phyloP scores from a whole-genome alignment of 371 early-diverging fungal genomes.

The Syncephalastrum sp. region DNA sequence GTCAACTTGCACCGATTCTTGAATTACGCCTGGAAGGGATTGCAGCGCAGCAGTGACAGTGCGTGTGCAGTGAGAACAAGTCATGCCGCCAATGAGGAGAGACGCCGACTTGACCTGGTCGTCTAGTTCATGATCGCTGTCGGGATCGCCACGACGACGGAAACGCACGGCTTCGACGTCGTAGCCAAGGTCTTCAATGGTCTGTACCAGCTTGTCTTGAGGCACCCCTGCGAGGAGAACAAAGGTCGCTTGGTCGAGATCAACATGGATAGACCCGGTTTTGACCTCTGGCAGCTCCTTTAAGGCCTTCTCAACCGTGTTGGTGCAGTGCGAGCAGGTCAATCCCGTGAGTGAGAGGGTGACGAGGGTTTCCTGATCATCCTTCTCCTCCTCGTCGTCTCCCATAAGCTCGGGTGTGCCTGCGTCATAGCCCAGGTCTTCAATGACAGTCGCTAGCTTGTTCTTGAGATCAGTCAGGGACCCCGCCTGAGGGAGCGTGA shows the following conservation, averaged over 20 bases:
- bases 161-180: constrained; percentile 35
- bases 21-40: constrained; percentile 49
- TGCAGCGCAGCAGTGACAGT: constrained; percentile 53
- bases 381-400: not conserved
- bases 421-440: constrained; percentile 37
- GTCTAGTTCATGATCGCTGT: constrained; percentile 1
- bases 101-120: constrained; percentile 10
- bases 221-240: constrained; percentile 23
- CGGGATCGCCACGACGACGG: not conserved
- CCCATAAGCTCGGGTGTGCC: constrained; percentile 7
- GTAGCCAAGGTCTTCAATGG: constrained; percentile 69
- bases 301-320: constrained; percentile 67
- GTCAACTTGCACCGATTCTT: constrained; percentile 45
- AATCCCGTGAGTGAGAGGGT: constrained; percentile 63
- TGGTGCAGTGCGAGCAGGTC: constrained; percentile 85
- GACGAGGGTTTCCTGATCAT: constrained; percentile 15
- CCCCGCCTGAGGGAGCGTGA: too few species aligned
- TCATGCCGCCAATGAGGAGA: constrained; percentile 73
- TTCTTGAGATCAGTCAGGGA: constrained; percentile 12
- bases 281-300: constrained; percentile 53
- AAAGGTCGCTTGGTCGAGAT: constrained; percentile 41
- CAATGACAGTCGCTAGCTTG: constrained; percentile 20
- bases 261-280: constrained; percentile 37
- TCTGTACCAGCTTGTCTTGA: constrained; percentile 33
- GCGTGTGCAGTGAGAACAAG: constrained; percentile 76